Conservation (phyloP, 2,329 filamentous ascomycete species). For the Diplodia sapinea region DNA sequence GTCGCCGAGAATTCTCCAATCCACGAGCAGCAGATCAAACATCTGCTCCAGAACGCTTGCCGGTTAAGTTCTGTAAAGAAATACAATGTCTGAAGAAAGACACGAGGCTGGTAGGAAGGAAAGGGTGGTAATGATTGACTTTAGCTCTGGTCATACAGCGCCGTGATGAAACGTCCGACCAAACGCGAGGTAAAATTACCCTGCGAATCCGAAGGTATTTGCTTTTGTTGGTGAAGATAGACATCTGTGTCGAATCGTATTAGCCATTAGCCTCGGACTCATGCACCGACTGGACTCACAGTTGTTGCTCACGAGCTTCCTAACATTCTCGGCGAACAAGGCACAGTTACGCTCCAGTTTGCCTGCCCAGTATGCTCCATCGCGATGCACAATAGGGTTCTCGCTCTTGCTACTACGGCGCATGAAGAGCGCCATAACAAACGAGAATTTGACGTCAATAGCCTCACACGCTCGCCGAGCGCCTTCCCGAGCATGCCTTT, state of each 20-base stretch:
- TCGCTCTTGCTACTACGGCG: constrained; percentile 27
- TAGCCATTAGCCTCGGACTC: background rate
- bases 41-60: constrained; percentile 7
- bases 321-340: constrained; percentile 22
- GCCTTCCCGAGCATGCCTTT: constrained; percentile 40
- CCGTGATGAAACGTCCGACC: constrained; percentile 28
- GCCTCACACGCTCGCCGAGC: constrained; percentile 50
- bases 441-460: constrained; percentile 53
- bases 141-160: constrained; percentile 24
- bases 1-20: constrained; percentile 18
- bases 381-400: constrained; percentile 28
- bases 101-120: constrained; percentile 5
- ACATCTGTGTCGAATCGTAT: background rate
- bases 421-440: constrained; percentile 53
- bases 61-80: constrained; percentile 21
- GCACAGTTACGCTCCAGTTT: constrained; percentile 26
- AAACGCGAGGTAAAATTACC: constrained; percentile 31
- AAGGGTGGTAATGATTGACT: constrained; percentile 10
- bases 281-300: constrained; percentile 1
- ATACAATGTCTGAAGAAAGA: constrained; percentile 26
- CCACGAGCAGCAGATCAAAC: constrained; percentile 18
- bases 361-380: constrained; percentile 17
- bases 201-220: constrained; percentile 27
- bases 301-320: constrained; percentile 23
- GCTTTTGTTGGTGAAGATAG: constrained; percentile 28